Evolutionary conservation across 2,329 filamentous ascomycete species (phyloP), one percentile per base, ranked within the genome.

Genomic region (Colletotrichum tanaceti): DNA sequence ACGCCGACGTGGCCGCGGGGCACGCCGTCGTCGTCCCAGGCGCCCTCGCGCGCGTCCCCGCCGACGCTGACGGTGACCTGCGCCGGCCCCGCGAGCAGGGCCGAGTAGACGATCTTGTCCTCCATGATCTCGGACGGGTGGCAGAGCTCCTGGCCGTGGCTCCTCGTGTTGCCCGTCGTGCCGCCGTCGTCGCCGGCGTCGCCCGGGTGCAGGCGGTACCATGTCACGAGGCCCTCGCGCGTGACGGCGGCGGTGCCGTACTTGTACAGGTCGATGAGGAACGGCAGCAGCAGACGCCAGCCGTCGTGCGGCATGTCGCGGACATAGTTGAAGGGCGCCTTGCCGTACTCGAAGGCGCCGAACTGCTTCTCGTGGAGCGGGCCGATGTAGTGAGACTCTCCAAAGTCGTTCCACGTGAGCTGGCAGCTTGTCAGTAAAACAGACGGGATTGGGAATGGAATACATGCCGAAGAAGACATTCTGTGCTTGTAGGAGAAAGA

Each of bases 341-440:
- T 69, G 5, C 69, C 69, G 32, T 64, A 65, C 39, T 68, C 60
- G 49, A 69, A 69, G 0, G 57, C 62, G 18, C 61, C 68, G 16
- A 71, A 71, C 11, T 70, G 59, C 44, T 68, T 64, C 39, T 64
- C 65, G 39, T 77, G 78, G 22, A 86, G 73, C 1, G 84, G 85
- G 0, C 82, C 84, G 20, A 86, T 79, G 72, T 88, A 87, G 71
- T 88, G 85, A 18, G 81, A 85, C 72, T 87, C 86, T 41, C 86
- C 86, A 57, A 84, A 87, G 73, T 88, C 79, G 60, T 81, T 81
- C 78, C 78, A 81, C n/a, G 82, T 65, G 38, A 69, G 64, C 66
- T 68, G 28, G 28, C 3, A 3, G 1, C 0, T 4, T 46, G 7
- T 68, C 0, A 65, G 49, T 10, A 32, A 4, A 28, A n/a, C 28